A percentile compares a stretch with the other conserved stretches of the same genome.
Evolutionary conservation across 495 filamentous ascomycete species (phyloP).

Genomic region (Tricharina praecox): DNA sequence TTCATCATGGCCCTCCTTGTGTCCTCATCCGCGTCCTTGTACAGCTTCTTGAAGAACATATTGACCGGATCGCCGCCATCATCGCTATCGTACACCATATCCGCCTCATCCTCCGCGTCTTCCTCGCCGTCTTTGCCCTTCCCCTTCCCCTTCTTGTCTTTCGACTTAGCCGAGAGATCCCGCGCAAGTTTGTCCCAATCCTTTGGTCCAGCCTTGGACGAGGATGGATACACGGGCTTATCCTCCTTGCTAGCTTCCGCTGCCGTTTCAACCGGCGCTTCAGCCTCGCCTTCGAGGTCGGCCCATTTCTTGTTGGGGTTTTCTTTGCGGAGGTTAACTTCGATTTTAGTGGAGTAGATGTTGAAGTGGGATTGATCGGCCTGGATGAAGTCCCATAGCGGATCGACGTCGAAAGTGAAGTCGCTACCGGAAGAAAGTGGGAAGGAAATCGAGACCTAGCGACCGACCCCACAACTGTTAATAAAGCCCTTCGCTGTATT

Average conservation of each 20-base stretch:
- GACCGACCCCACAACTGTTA: no score
- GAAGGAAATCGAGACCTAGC: slow-evolving; percentile 46
- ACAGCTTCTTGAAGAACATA: slow-evolving; percentile 81
- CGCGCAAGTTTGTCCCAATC: slow-evolving; percentile 75
- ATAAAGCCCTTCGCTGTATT: no score
- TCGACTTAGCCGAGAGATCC: slow-evolving; percentile 36
- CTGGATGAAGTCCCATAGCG: slow-evolving; percentile 52
- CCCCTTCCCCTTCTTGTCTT: slow-evolving; percentile 30
- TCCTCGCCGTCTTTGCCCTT: slow-evolving; percentile 19
- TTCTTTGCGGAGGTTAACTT: slow-evolving; percentile 57
- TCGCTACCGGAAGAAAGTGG: slow-evolving; percentile 40
- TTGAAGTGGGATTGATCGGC: slow-evolving; percentile 40
- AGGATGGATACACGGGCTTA: slow-evolving; percentile 67
- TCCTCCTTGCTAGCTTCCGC: slow-evolving; percentile 2
- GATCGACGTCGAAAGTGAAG: slow-evolving; percentile 52
- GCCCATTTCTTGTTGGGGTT: slow-evolving; percentile 58
- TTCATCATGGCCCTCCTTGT: slow-evolving; percentile 92
- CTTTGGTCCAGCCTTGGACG: slow-evolving; percentile 66
- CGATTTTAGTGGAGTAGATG: slow-evolving; percentile 67
- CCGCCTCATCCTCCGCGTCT: slow-evolving; percentile 29
- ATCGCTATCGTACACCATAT: slow-evolving; percentile 39
- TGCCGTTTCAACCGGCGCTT: slow-evolving; percentile 10
- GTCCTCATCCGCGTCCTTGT: slow-evolving; percentile 60
- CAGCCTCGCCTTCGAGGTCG: slow-evolving; percentile 40
- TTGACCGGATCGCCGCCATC: slow-evolving; percentile 56